phyloP scores from a whole-genome alignment of 2,329 filamentous ascomycete genomes.

The Thyridium curvatum region DNA sequence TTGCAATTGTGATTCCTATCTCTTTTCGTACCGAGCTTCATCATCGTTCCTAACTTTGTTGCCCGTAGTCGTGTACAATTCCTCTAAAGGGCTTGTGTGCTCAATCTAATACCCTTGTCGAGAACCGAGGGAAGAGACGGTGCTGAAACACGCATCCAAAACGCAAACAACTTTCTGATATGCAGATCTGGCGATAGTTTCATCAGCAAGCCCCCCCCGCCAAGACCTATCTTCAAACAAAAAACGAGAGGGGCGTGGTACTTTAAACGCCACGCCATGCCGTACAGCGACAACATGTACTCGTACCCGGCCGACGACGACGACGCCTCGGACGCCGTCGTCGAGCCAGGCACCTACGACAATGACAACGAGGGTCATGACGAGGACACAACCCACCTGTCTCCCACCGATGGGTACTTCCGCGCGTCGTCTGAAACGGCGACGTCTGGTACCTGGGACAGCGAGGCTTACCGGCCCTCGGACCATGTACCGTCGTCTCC shows the following conservation, averaged over 20 bases:
- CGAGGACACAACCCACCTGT: constrained; percentile 17
- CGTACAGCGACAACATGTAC: constrained; percentile 43
- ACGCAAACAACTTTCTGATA: background rate
- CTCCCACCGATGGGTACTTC: constrained; percentile 48
- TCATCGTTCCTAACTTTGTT: too few species aligned
- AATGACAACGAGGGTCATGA: constrained; percentile 5
- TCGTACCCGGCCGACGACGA: constrained; percentile 21
- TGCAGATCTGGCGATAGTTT: constrained; percentile 1
- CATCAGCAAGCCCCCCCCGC: constrained; percentile 4
- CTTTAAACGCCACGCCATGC: constrained; percentile 25
- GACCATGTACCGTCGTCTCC: too few species aligned
- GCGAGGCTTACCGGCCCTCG: too few species aligned
- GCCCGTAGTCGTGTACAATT: too few species aligned
- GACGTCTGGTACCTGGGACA: too few species aligned
- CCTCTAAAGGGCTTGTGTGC: too few species aligned
- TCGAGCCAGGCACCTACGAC: constrained; percentile 8
- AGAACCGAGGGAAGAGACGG: too few species aligned
- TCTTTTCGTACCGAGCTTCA: too few species aligned
- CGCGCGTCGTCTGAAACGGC: constrained; percentile 15
- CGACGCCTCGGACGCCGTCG: constrained; percentile 20
- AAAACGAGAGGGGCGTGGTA: too few species aligned
- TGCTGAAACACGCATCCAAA: too few species aligned
- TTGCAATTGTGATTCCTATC: too few species aligned
- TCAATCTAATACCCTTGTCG: too few species aligned
- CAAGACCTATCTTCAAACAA: constrained; percentile 8